Conservation (phyloP, 768 basidiomycete species). For the Mrakia frigida region DNA sequence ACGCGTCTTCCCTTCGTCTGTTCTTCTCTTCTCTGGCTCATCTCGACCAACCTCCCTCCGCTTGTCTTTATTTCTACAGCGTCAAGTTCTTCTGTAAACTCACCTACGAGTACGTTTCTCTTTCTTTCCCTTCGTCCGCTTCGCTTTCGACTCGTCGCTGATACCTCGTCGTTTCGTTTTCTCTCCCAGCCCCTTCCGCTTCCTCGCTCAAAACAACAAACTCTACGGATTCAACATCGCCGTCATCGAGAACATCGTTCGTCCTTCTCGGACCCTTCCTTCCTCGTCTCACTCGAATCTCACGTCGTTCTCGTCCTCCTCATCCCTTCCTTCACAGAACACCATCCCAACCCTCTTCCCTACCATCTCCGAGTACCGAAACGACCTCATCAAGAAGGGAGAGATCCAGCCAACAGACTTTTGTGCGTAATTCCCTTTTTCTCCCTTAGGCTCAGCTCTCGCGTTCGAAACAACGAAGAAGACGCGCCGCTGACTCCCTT, state of each 20-base stretch:
- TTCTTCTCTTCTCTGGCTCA: background rate
- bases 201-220: constrained; percentile 26
- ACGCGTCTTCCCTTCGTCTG: background rate
- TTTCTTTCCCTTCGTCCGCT: background rate
- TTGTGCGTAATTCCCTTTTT: background rate
- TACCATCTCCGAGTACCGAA: constrained; percentile 6
- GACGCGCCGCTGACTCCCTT: background rate
- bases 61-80: background rate
- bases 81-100: constrained; percentile 30
- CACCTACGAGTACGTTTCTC: constrained; percentile 13
- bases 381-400: constrained; percentile 13
- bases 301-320: background rate
- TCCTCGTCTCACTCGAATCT: background rate
- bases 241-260: constrained; percentile 16
- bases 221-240: constrained; percentile 31
- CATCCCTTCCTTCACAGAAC: background rate
- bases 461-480: too few relatives aligned
- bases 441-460: too few relatives aligned
- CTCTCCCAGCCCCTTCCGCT: constrained; percentile 27
- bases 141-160: background rate
- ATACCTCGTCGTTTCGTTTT: background rate
- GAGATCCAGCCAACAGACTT: constrained; percentile 9
- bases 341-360: constrained; percentile 29
- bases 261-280: background rate
- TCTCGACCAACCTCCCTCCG: background rate